Conservation (phyloP, 2,329 filamentous ascomycete genomes). For the Colletotrichum sp. region DNA sequence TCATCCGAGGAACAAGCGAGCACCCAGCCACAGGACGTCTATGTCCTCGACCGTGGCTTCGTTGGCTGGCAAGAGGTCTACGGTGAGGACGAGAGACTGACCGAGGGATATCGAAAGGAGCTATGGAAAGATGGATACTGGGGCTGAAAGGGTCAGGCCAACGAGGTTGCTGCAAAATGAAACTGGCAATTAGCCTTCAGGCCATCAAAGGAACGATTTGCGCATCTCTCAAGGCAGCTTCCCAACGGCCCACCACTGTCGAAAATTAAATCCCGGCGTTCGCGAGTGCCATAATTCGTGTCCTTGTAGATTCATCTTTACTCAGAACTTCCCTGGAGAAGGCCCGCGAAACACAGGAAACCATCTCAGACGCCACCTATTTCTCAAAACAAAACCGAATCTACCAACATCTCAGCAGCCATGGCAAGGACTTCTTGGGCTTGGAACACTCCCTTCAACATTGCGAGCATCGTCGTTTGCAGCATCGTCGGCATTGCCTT, state of each 20-base stretch:
- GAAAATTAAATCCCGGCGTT: background rate
- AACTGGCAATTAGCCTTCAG: background rate
- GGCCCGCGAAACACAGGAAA: background rate
- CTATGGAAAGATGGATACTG: slow-evolving; percentile 73
- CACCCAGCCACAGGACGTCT: slow-evolving; percentile 69
- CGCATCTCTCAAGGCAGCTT: background rate
- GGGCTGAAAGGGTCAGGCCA: background rate
- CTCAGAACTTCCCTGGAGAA: background rate
- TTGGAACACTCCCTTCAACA: background rate
- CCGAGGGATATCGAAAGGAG: slow-evolving; percentile 84
- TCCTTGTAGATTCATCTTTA: background rate
- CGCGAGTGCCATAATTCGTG: background rate
- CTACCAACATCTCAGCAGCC: background rate
- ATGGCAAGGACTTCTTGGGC: background rate
- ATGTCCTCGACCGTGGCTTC: slow-evolving; percentile 85
- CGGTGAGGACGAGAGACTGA: slow-evolving; percentile 79
- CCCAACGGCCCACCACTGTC: background rate
- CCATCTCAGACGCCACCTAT: background rate
- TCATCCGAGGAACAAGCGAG: background rate
- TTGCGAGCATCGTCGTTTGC: background rate
- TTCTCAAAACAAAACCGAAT: background rate
- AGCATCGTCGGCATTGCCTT: background rate
- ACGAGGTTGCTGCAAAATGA: background rate
- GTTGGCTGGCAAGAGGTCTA: slow-evolving; percentile 86
- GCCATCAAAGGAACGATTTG: background rate